Evolutionary conservation across 2,329 filamentous ascomycete species (phyloP).

Genomic region (Lachnellula occidentalis): DNA sequence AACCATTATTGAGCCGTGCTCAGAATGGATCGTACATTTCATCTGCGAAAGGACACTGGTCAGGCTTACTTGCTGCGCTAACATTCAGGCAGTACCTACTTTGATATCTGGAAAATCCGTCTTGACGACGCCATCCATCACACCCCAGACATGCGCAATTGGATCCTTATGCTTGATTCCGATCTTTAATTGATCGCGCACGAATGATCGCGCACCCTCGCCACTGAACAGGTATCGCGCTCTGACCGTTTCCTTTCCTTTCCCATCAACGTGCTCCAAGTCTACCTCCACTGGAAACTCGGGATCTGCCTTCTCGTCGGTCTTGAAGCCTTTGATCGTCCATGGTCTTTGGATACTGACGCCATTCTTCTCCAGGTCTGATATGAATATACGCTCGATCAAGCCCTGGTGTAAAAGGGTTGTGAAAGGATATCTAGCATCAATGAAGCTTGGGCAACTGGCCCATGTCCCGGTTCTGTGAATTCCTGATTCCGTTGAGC

Average conservation of each 20-base stretch:
- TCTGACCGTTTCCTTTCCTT: conserved; percentile 60
- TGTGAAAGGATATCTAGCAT: conserved; percentile 65
- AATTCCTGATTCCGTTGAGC: conserved; percentile 50
- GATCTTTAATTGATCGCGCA: conserved; percentile 62
- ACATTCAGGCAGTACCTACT: conserved; percentile 40
- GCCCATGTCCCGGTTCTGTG: conserved; percentile 70
- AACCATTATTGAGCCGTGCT: conserved; percentile 71
- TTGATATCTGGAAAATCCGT: conserved; percentile 76
- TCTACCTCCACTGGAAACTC: conserved; percentile 77
- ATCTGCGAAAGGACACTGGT: conserved; percentile 40
- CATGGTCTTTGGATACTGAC: conserved; percentile 58
- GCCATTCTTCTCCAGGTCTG: conserved; percentile 57
- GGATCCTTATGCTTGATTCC: conserved; percentile 66
- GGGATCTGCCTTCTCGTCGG: conserved; percentile 48
- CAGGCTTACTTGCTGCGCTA: background rate
- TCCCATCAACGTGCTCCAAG: conserved; percentile 71
- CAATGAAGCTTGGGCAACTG: conserved; percentile 79
- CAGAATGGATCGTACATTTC: conserved; percentile 72
- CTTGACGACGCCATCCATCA: conserved; percentile 67
- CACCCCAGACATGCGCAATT: conserved; percentile 68
- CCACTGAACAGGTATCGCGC: conserved; percentile 68
- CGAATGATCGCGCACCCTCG: conserved; percentile 63
- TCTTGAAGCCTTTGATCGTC: conserved; percentile 56
- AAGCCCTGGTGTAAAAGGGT: conserved; percentile 66
- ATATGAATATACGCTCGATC: conserved; percentile 66